These are phyloP conservation scores for Sistotremastrum suecicum DNA, from an alignment of 768 basidiomycete species.

Conservation along the genomic window DNA sequence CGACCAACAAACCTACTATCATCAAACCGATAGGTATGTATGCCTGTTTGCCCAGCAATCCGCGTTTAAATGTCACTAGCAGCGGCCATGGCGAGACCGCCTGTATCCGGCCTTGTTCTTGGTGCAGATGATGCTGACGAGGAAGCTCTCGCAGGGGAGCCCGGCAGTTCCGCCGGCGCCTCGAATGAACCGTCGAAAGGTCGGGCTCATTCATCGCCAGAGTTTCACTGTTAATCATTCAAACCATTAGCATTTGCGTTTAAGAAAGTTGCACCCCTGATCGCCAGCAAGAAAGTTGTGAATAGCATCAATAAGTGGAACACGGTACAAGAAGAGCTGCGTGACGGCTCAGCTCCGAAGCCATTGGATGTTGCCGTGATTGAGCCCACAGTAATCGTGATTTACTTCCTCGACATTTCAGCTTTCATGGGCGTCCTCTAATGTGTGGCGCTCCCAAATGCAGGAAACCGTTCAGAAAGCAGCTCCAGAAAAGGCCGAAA, in stretches of 20 bases:
- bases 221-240: background rate
- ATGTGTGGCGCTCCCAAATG: background rate
- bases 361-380: slow-evolving; percentile 12
- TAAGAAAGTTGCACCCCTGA: slow-evolving; percentile 69
- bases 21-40: background rate
- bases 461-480: background rate
- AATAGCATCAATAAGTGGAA: slow-evolving; percentile 97
- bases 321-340: slow-evolving; percentile 81
- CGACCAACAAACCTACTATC: background rate
- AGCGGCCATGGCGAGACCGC: too few species aligned
- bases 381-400: slow-evolving; percentile 10
- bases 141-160: too few species aligned
- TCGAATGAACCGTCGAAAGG: too few species aligned
- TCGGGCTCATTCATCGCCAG: too few species aligned
- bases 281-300: slow-evolving; percentile 78
- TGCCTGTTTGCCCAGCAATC: background rate
- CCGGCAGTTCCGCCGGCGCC: too few species aligned
- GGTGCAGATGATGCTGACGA: too few species aligned
- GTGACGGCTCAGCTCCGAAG: slow-evolving; percentile 23
- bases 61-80: too few species aligned
- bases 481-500: background rate
- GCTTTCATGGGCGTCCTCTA: background rate
- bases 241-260: slow-evolving; percentile 18
- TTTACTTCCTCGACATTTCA: background rate
- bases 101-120: too few species aligned